Percentiles rank a stretch among this genome's conserved stretches.
Evolutionary conservation across 2,329 filamentous ascomycete species (phyloP).

Genomic region (Parastagonospora avenae): DNA sequence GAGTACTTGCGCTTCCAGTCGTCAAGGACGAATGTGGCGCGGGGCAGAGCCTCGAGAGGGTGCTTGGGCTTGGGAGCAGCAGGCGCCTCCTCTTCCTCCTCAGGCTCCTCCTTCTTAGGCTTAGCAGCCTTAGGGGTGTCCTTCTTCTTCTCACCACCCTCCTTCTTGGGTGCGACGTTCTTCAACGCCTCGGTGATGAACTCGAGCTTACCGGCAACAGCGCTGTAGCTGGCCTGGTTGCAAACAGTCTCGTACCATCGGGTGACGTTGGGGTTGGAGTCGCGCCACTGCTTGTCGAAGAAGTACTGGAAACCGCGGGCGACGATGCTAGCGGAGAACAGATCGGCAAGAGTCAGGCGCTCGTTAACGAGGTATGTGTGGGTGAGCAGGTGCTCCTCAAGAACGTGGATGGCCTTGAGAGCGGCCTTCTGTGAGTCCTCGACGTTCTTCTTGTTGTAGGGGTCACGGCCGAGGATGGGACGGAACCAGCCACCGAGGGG

Average conservation of each 20-base stretch:
- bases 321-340: constrained; percentile 81
- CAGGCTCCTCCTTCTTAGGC: constrained; percentile 61
- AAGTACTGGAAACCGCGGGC: constrained; percentile 90
- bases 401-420: constrained; percentile 69
- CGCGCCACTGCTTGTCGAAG: constrained; percentile 89
- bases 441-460: constrained; percentile 98
- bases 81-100: constrained; percentile 65
- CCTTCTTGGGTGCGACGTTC: constrained; percentile 75
- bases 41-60: constrained; percentile 83
- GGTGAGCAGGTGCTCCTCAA: constrained; percentile 86
- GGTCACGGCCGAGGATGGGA: constrained; percentile 78
- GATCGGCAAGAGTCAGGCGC: constrained; percentile 93
- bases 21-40: constrained; percentile 81
- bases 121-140: constrained; percentile 65
- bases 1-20: constrained; percentile 99
- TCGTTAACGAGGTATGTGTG: constrained; percentile 98
- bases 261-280: constrained; percentile 79
- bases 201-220: constrained; percentile 74
- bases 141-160: constrained; percentile 72
- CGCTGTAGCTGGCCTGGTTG: constrained; percentile 90
- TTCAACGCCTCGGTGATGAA: constrained; percentile 82
- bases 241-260: constrained; percentile 95
- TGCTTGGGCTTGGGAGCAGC: constrained; percentile 92
- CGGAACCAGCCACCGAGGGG: constrained; percentile 80
- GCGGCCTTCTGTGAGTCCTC: constrained; percentile 77